Percentiles rank a stretch among this genome's conserved stretches.
Evolutionary conservation across 495 filamentous ascomycete genomes (phyloP).

Genomic region (Talaromyces borbonicus): DNA sequence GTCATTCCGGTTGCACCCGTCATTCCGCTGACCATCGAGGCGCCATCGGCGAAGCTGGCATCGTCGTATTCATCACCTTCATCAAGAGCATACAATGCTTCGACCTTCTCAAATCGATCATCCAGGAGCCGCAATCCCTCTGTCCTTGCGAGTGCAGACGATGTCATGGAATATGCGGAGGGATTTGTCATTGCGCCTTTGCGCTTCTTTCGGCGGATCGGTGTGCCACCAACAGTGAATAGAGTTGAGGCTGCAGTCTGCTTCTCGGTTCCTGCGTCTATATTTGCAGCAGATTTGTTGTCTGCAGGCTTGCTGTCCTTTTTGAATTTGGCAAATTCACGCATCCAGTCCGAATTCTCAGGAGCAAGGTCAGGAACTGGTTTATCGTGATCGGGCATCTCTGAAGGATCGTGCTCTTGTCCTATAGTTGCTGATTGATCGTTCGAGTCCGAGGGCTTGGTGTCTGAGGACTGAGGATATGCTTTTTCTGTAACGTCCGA

Average conservation of each 20-base stretch:
- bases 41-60: slow-evolving; percentile 28
- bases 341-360: slow-evolving; percentile 69
- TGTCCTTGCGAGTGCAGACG: slow-evolving; percentile 76
- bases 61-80: slow-evolving; percentile 52
- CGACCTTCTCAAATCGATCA: slow-evolving; percentile 81
- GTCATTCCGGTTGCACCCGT: slow-evolving; percentile 29
- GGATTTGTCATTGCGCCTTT: slow-evolving; percentile 84
- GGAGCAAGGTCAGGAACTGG: slow-evolving; percentile 31
- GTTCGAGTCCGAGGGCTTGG: slow-evolving; percentile 13
- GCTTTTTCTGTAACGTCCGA: slow-evolving; percentile 84
- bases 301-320: slow-evolving; percentile 50
- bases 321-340: slow-evolving; percentile 85
- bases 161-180: slow-evolving; percentile 93
- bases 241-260: slow-evolving; percentile 58
- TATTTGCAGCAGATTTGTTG: slow-evolving; percentile 26
- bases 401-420: slow-evolving; percentile 18
- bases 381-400: slow-evolving; percentile 36
- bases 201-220: slow-evolving; percentile 74
- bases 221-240: slow-evolving; percentile 60
- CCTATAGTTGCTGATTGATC: slow-evolving; percentile 8
- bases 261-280: slow-evolving; percentile 39
- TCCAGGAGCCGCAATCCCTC: slow-evolving; percentile 83
- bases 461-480: slow-evolving; percentile 34
- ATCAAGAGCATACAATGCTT: slow-evolving; percentile 73
- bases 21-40: slow-evolving; percentile 42